Evolutionary conservation across 2,329 filamentous ascomycete genomes (phyloP), one percentile per base, ranked within the genome.

Genomic region (Hortaea sp.): DNA sequence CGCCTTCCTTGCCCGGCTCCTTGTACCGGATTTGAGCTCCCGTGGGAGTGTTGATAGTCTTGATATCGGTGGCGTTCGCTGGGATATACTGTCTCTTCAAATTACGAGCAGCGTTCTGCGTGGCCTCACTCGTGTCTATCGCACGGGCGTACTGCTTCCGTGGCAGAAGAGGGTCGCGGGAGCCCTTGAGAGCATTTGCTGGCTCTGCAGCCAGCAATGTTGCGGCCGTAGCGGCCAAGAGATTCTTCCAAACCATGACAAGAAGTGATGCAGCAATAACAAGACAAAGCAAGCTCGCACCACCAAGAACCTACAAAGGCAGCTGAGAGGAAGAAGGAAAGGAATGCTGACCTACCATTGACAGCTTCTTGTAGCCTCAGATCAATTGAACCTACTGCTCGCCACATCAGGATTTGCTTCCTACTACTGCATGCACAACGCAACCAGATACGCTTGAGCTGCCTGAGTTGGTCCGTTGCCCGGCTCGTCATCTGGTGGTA

Each of bases 11-110:
- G 5, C 69, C 72, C 5, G 75, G 73, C 57, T 75, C 66, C 57
- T 73, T 76, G 58, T 73, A 75, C 2, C 70, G 66, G 41, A 76
- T 67, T 6, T 62, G 68, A 27, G 68, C 66, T 42, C 69, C 69
- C 20, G 63, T 65, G 5, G 71, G 71, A 27, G 57, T 57, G 29
- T 50, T 50, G 43, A 74, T 67, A 5, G 65, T 71, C 52, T 65
- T 73, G 46, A 73, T 68, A 40, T 60, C 69, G 4, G 58, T 64
- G 28, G 66, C 63, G 44, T 70, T 63, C 38, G 66, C 67, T 7
- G 70, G 69, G 40, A 49, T 48, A 41, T 52, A 53, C 42, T 52
- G 51, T 11, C 53, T 35, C 51, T 55, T 55, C 31, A 43, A 12
- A 6, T 43, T 29, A 10, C 34, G n/a, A 10, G 34, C 42, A 27